phyloP scores from a whole-genome alignment of 345 rosid species.

The Salix udensis region DNA sequence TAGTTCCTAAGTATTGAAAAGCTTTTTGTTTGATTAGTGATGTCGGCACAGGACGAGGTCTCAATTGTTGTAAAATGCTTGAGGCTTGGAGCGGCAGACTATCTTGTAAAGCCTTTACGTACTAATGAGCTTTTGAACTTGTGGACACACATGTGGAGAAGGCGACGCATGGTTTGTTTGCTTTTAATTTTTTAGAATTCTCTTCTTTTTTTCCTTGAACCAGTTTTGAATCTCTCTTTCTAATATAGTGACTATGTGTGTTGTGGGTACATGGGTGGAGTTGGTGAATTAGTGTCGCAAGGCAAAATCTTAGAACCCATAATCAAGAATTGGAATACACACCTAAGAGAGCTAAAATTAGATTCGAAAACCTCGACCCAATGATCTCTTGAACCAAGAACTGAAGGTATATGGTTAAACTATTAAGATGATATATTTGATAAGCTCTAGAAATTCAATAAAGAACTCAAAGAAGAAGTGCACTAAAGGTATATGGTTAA shows the following conservation, averaged over 20 bases:
- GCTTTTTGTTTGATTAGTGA: slow-evolving; percentile 47
- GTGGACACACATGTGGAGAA: slow-evolving; percentile 92
- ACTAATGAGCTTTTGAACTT: slow-evolving; percentile 71
- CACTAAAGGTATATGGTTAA: too few species aligned
- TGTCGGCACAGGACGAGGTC: slow-evolving; percentile 84
- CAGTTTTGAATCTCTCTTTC: neutral
- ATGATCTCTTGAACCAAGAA: too few species aligned
- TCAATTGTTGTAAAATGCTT: slow-evolving; percentile 74
- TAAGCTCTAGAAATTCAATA: too few species aligned
- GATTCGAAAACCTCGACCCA: too few species aligned
- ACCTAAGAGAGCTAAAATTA: too few species aligned
- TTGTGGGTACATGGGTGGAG: too few species aligned
- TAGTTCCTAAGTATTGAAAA: neutral
- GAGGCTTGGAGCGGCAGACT: slow-evolving; percentile 84
- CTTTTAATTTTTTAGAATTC: neutral
- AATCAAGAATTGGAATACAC: too few species aligned
- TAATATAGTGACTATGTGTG: neutral
- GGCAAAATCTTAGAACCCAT: too few species aligned
- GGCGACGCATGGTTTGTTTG: slow-evolving; percentile 49
- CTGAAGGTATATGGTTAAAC: too few species aligned
- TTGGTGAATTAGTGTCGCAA: too few species aligned
- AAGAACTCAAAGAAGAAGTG: too few species aligned
- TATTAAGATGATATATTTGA: too few species aligned
- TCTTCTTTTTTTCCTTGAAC: neutral
- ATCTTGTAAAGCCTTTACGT: slow-evolving; percentile 81